phyloP scores from a whole-genome alignment of 208 protist species.

The Leishmania martiniquensis region DNA sequence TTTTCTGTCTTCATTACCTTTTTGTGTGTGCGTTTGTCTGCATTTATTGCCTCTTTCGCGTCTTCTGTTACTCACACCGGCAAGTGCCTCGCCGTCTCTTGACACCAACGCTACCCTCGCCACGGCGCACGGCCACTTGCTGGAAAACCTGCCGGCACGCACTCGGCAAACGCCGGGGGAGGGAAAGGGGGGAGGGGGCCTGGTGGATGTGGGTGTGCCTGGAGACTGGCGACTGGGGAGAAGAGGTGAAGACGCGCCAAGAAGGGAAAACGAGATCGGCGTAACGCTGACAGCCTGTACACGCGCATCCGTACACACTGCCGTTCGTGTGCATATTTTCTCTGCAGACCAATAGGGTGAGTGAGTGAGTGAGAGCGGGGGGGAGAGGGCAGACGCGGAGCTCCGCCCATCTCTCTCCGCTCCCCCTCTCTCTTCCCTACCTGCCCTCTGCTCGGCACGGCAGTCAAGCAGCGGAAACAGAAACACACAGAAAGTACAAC shows the following conservation, averaged over 20 bases:
- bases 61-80: neutral
- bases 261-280: neutral
- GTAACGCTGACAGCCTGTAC: neutral
- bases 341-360: no score
- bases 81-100: neutral
- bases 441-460: neutral
- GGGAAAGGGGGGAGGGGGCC: neutral
- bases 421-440: neutral
- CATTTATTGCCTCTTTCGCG: neutral
- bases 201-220: neutral
- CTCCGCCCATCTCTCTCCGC: no score
- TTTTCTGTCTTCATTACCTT: no score
- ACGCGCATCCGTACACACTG: neutral
- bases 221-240: neutral
- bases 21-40: neutral
- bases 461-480: no score
- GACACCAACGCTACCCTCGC: neutral
- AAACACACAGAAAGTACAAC: no score
- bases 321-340: neutral
- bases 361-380: no score
- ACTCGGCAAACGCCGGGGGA: neutral
- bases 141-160: no score
- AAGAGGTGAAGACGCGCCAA: neutral
- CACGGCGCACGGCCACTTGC: neutral
- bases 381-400: no score